Conservation (phyloP, 164 flowering plant species). For the Berberis thunbergii region DNA sequence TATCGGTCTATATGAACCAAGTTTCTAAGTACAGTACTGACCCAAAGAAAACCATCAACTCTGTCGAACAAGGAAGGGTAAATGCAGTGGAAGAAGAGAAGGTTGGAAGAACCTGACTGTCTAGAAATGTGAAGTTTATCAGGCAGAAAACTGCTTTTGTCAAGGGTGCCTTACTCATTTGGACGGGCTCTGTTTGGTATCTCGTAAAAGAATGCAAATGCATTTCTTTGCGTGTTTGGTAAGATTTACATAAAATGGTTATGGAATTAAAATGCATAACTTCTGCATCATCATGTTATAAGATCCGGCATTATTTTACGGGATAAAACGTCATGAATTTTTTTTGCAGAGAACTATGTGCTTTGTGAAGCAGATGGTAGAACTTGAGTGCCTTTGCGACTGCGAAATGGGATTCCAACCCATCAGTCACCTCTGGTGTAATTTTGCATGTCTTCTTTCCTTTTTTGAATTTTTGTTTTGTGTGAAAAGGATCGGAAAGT, state of each 20-base stretch:
- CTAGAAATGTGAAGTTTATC: not conserved
- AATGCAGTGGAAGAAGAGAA: conserved; percentile 1
- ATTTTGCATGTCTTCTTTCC: not conserved
- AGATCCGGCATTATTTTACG: too few species aligned
- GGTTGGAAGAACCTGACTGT: conserved; percentile 3
- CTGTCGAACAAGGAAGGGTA: not conserved
- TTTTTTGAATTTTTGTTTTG: not conserved
- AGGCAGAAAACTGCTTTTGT: not conserved
- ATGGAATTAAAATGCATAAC: too few species aligned
- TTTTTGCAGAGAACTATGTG: not conserved
- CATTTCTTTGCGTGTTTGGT: too few species aligned
- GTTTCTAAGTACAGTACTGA: not conserved
- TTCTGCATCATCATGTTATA: too few species aligned
- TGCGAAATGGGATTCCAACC: conserved; percentile 4
- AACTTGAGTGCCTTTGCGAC: conserved; percentile 7
- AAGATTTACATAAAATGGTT: too few species aligned
- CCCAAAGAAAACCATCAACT: not conserved
- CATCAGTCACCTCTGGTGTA: not conserved
- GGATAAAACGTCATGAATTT: too few species aligned
- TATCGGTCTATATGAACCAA: conserved; percentile 4
- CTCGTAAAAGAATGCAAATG: too few species aligned
- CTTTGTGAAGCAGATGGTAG: not conserved
- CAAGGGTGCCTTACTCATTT: conserved; percentile 6
- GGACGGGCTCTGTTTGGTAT: not conserved
- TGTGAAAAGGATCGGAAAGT: conserved; percentile 3